phyloP scores from a whole-genome alignment of 148 eudicot species.

The Rheum nobile region DNA sequence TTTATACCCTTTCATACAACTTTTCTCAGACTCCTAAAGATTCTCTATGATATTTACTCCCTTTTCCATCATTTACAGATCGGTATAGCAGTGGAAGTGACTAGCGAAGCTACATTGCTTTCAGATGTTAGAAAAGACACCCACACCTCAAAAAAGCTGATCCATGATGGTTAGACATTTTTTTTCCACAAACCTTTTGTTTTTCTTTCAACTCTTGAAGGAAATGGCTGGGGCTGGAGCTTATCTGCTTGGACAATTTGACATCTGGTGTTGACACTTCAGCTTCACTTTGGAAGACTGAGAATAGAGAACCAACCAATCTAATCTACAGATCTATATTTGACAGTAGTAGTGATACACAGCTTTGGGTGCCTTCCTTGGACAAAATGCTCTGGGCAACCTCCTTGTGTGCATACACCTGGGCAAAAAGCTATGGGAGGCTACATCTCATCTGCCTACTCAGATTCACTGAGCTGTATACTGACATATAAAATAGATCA shows the following conservation, averaged over 20 bases:
- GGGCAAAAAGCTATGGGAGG: background rate
- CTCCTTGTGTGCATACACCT: background rate
- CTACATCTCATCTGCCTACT: background rate
- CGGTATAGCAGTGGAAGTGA: slow-evolving; percentile 84
- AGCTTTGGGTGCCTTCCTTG: slow-evolving; percentile 1
- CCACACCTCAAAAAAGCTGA: background rate
- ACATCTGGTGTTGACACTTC: background rate
- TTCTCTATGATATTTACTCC: slow-evolving; percentile 1
- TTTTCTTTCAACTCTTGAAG: background rate
- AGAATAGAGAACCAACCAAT: background rate
- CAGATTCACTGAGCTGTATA: slow-evolving; percentile 6
- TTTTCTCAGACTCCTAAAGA: background rate
- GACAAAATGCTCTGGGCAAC: background rate
- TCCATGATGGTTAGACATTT: background rate
- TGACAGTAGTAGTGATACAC: slow-evolving; percentile 3
- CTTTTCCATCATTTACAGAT: slow-evolving; percentile 32
- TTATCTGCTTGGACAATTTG: background rate
- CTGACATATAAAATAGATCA: slow-evolving; percentile 5
- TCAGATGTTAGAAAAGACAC: background rate
- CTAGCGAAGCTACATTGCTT: slow-evolving; percentile 17
- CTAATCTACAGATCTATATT: slow-evolving; percentile 5
- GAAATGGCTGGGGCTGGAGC: background rate
- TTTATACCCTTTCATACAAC: background rate
- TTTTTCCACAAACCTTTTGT: slow-evolving; percentile 1
- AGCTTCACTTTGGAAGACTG: background rate